phyloP scores from a whole-genome alignment of 2,329 filamentous ascomycete species.

The Spiromastix sp. region DNA sequence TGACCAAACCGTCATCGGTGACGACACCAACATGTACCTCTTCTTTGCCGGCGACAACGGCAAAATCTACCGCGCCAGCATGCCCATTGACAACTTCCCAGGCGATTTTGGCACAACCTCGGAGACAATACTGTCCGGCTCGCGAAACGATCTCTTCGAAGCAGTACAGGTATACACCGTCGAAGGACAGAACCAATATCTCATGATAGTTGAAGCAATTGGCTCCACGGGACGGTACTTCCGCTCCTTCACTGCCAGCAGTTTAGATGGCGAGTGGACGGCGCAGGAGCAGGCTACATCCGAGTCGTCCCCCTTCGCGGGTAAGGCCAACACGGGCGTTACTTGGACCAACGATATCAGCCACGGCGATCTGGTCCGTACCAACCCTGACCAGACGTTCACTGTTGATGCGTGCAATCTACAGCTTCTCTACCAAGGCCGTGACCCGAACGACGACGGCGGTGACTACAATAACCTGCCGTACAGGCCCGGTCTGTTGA shows the following conservation, averaged over 20 bases:
- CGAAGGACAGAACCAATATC: slow-evolving; percentile 44
- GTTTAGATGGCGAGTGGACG: slow-evolving; percentile 49
- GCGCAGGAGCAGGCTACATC: slow-evolving; percentile 43
- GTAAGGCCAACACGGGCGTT: slow-evolving; percentile 54
- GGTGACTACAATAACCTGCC: slow-evolving; percentile 43
- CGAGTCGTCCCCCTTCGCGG: slow-evolving; percentile 51
- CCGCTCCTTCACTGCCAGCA: slow-evolving; percentile 54
- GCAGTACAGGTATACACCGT: slow-evolving; percentile 57
- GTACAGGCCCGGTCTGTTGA: slow-evolving; percentile 47
- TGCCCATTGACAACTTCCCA: slow-evolving; percentile 54
- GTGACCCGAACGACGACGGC: slow-evolving; percentile 29
- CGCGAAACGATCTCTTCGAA: slow-evolving; percentile 51
- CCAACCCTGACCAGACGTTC: slow-evolving; percentile 50
- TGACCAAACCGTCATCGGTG: slow-evolving; percentile 55
- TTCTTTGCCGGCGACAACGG: slow-evolving; percentile 61
- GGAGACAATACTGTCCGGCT: slow-evolving; percentile 43
- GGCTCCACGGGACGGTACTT: slow-evolving; percentile 52
- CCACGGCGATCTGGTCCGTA: slow-evolving; percentile 52
- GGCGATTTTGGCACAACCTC: slow-evolving; percentile 46
- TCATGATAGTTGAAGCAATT: slow-evolving; percentile 58
- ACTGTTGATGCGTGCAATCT: slow-evolving; percentile 54
- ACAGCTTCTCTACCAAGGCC: slow-evolving; percentile 55
- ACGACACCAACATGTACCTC: slow-evolving; percentile 52
- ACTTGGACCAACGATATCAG: slow-evolving; percentile 59
- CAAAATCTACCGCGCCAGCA: slow-evolving; percentile 53